Conservation (phyloP, 2,329 filamentous ascomycete genomes). For the Atkinsonella texensis region DNA sequence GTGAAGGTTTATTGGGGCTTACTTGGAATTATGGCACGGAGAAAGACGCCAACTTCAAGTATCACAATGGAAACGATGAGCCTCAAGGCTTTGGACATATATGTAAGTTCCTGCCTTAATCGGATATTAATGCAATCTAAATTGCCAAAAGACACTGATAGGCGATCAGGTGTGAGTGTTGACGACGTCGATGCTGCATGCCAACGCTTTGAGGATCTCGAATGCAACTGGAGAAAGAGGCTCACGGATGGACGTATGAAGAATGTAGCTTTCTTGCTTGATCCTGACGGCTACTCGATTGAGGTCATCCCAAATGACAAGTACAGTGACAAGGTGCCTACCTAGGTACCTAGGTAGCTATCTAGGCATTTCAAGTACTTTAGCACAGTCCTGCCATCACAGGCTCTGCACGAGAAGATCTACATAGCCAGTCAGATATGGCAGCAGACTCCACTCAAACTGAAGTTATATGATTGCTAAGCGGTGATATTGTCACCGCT, state of each 20-base stretch:
- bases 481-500: neutral
- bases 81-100: constrained; percentile 94
- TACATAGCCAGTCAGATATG: neutral
- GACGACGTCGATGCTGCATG: constrained; percentile 86
- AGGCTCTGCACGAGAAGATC: neutral
- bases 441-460: no score
- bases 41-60: constrained; percentile 70
- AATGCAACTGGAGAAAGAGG: constrained; percentile 88
- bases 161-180: constrained; percentile 55
- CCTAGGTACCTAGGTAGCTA: neutral
- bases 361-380: neutral
- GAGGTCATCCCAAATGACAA: constrained; percentile 65
- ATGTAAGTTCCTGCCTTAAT: constrained; percentile 39
- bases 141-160: constrained; percentile 11
- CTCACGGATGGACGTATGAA: constrained; percentile 88
- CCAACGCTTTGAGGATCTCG: constrained; percentile 67
- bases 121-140: neutral
- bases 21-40: constrained; percentile 81
- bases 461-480: neutral
- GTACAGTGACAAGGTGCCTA: constrained; percentile 14
- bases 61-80: constrained; percentile 85
- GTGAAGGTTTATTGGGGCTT: constrained; percentile 79
- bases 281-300: constrained; percentile 80
- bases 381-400: neutral
- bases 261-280: constrained; percentile 83